Conservation (phyloP, 495 filamentous ascomycete species). For the Trichocladium uniseriatum region DNA sequence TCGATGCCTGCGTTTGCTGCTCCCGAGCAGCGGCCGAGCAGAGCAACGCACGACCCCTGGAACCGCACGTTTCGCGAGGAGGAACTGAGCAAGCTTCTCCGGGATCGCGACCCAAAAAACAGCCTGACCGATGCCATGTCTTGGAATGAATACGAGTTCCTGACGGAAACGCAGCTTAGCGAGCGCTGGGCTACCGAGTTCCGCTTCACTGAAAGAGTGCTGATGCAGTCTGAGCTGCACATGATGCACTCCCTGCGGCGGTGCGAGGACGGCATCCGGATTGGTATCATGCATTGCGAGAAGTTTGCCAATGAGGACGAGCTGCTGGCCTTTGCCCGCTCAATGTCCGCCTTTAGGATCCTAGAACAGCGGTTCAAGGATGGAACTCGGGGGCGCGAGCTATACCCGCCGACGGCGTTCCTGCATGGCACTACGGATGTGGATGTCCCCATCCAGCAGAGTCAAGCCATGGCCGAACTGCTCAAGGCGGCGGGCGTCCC, state of each 20-base stretch:
- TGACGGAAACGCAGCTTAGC: constrained; percentile 12
- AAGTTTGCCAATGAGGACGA: constrained; percentile 14
- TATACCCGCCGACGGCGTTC: constrained; percentile 24
- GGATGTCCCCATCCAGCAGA: constrained; percentile 17
- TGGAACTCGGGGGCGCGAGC: not conserved
- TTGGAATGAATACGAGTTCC: constrained; percentile 17
- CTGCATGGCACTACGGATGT: constrained; percentile 21
- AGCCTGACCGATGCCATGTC: constrained; percentile 15
- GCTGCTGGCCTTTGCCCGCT: constrained; percentile 11
- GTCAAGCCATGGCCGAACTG: constrained; percentile 13
- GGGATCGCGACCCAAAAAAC: constrained; percentile 15
- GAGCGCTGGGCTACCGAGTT: constrained; percentile 17
- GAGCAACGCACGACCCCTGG: constrained; percentile 4
- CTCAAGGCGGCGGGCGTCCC: constrained; percentile 14
- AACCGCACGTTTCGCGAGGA: constrained; percentile 15
- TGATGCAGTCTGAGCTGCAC: constrained; percentile 23
- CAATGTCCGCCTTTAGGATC: constrained; percentile 13
- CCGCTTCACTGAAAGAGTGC: constrained; percentile 10
- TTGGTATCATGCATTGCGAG: constrained; percentile 19
- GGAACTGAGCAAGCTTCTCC: constrained; percentile 12
- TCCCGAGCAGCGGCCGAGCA: not conserved
- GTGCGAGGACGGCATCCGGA: constrained; percentile 3
- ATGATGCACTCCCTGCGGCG: constrained; percentile 8
- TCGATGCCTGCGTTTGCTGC: constrained; percentile 1
- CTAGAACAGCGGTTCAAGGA: constrained; percentile 4